phyloP scores from a whole-genome alignment of 2,329 filamentous ascomycete genomes.

The Phyllosticta capitalensis region DNA sequence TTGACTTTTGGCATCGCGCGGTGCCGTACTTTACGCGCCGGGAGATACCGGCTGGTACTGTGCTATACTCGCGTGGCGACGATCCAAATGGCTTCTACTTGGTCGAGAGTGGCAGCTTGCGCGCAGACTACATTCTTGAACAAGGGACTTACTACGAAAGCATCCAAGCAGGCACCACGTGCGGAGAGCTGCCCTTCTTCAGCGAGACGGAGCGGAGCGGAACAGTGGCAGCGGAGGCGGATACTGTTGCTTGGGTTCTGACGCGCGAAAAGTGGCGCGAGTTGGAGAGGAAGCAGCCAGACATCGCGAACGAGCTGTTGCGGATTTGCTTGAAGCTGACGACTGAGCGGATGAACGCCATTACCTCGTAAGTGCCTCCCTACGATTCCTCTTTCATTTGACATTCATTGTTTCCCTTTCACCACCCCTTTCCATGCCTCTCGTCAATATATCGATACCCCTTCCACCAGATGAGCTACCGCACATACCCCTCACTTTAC shows the following conservation, averaged over 20 bases:
- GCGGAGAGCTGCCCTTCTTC: constrained; percentile 94
- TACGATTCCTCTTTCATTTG: constrained; percentile 4
- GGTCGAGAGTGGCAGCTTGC: constrained; percentile 77
- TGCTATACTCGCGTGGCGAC: constrained; percentile 70
- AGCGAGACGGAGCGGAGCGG: constrained; percentile 80
- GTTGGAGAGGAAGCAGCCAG: constrained; percentile 62
- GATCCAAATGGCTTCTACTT: constrained; percentile 78
- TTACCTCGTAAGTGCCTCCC: constrained; percentile 43
- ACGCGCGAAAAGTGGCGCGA: constrained; percentile 60
- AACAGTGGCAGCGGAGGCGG: constrained; percentile 72
- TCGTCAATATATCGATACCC: background rate
- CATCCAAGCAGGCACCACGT: constrained; percentile 89
- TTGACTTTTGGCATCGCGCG: constrained; percentile 89
- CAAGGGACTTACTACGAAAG: constrained; percentile 85
- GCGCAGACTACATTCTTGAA: constrained; percentile 82
- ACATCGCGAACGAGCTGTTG: constrained; percentile 75
- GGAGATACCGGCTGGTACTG: constrained; percentile 57
- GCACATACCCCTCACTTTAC: background rate
- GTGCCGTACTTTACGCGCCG: constrained; percentile 64
- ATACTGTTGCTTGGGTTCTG: constrained; percentile 76
- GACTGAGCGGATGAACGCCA: constrained; percentile 77
- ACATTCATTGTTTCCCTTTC: background rate
- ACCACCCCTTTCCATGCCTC: background rate
- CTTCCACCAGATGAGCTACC: background rate
- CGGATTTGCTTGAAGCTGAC: constrained; percentile 87